phyloP scores from a whole-genome alignment of 2,329 filamentous ascomycete species.

The Aureobasidium sp. region DNA sequence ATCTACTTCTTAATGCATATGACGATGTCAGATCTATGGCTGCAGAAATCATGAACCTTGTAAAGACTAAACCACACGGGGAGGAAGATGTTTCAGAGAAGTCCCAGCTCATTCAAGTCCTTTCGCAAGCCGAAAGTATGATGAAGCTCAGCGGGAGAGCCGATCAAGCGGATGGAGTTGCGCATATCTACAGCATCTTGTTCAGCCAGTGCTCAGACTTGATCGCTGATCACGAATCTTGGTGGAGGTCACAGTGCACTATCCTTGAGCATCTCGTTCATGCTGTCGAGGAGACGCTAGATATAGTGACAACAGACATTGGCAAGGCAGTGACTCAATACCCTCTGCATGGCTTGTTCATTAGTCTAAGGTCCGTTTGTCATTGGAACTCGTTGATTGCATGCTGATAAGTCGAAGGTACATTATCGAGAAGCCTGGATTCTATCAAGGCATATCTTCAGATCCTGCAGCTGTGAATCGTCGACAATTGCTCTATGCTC shows the following conservation, averaged over 20 bases:
- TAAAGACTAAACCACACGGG: conserved; percentile 22
- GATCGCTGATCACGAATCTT: conserved; percentile 17
- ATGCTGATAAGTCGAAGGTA: conserved; percentile 32
- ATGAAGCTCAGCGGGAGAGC: conserved; percentile 71
- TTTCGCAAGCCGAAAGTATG: conserved; percentile 41
- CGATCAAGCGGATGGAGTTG: conserved; percentile 87
- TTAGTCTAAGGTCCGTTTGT: conserved; percentile 25
- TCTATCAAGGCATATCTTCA: conserved; percentile 9
- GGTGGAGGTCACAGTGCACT: conserved; percentile 34
- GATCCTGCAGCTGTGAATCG: not conserved
- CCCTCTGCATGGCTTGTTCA: conserved; percentile 39
- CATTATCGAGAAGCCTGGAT: conserved; percentile 37
- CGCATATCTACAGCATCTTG: conserved; percentile 64
- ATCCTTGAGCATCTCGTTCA: conserved; percentile 54
- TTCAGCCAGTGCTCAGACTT: conserved; percentile 35
- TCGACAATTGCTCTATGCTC: not conserved
- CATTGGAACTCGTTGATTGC: too few species aligned
- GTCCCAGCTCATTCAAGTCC: not conserved
- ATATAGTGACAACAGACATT: conserved; percentile 57
- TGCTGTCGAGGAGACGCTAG: conserved; percentile 59
- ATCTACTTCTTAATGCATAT: conserved; percentile 81
- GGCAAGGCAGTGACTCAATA: conserved; percentile 49
- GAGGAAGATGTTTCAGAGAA: not conserved
- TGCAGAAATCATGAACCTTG: conserved; percentile 43
- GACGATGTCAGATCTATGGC: conserved; percentile 71